Percentiles rank a stretch among this genome's conserved stretches.
phyloP scores from a whole-genome alignment of 345 rosid species.

The Citrus trifoliata region DNA sequence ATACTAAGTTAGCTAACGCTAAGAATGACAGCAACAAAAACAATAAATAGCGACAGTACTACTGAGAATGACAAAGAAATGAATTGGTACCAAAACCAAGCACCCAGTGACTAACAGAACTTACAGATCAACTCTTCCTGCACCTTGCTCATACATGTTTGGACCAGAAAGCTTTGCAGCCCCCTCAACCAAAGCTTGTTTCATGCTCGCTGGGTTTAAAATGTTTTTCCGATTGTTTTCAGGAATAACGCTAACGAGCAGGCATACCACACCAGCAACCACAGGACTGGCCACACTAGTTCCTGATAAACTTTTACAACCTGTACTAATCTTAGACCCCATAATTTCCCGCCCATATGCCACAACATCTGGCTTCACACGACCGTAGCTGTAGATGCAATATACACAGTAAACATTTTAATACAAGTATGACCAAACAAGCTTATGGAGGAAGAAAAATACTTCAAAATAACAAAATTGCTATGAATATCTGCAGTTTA shows the following conservation, averaged over 20 bases:
- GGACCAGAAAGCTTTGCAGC: slow-evolving; percentile 97
- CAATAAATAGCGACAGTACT: background rate
- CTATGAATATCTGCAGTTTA: background rate
- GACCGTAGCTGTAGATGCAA: slow-evolving; percentile 67
- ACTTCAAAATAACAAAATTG: background rate
- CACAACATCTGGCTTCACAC: slow-evolving; percentile 94
- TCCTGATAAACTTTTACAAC: slow-evolving; percentile 96
- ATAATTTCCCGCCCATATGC: slow-evolving; percentile 96
- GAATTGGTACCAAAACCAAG: slow-evolving; percentile 1
- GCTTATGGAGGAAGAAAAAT: background rate
- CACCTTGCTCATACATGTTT: slow-evolving; percentile 97
- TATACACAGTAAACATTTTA: background rate
- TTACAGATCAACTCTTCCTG: slow-evolving; percentile 96
- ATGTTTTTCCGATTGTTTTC: slow-evolving; percentile 60
- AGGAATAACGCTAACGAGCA: slow-evolving; percentile 87
- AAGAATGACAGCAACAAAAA: slow-evolving; percentile 12
- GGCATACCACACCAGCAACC: slow-evolving; percentile 97
- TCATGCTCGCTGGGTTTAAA: slow-evolving; percentile 98
- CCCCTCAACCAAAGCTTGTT: slow-evolving; percentile 98
- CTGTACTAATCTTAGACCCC: slow-evolving; percentile 96
- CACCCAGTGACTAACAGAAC: slow-evolving; percentile 24
- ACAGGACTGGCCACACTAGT: slow-evolving; percentile 99
- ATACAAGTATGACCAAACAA: background rate
- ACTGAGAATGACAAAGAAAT: background rate
- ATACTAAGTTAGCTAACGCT: background rate